Conservation (phyloP, 768 basidiomycete species). For the Kwoniella sp. region DNA sequence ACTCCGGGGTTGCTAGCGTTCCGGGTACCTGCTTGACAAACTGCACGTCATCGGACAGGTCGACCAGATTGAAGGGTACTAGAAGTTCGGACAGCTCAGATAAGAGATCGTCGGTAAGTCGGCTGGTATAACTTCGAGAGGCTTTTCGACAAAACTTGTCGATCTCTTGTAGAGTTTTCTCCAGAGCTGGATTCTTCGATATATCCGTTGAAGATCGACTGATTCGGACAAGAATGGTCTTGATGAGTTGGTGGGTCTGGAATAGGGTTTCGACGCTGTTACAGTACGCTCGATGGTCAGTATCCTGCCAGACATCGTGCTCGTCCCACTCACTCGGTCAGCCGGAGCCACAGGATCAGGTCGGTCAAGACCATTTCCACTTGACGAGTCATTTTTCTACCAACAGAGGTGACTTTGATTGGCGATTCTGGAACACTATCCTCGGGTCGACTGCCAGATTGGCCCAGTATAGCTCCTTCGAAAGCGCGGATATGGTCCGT, state of each 20-base stretch:
- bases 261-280: constrained; percentile 71
- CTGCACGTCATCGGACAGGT: constrained; percentile 65
- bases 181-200: constrained; percentile 34
- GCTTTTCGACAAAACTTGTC: constrained; percentile 56
- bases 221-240: constrained; percentile 76
- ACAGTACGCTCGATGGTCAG: background rate
- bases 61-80: constrained; percentile 60
- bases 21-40: constrained; percentile 55
- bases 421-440: constrained; percentile 49
- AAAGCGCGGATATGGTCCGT: constrained; percentile 77
- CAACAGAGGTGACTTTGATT: constrained; percentile 64
- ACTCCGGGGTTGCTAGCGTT: background rate
- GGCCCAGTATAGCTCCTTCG: constrained; percentile 65
- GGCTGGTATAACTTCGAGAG: constrained; percentile 41
- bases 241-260: constrained; percentile 80
- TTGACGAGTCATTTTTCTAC: constrained; percentile 73
- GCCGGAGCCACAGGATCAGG: constrained; percentile 80
- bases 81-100: constrained; percentile 69
- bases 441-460: constrained; percentile 33
- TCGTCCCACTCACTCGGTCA: constrained; percentile 70
- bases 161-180: constrained; percentile 67
- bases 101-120: constrained; percentile 60
- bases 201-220: constrained; percentile 62
- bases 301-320: background rate
- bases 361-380: constrained; percentile 78